phyloP scores from a whole-genome alignment of 768 basidiomycete genomes.

The Termitomyces sp. region DNA sequence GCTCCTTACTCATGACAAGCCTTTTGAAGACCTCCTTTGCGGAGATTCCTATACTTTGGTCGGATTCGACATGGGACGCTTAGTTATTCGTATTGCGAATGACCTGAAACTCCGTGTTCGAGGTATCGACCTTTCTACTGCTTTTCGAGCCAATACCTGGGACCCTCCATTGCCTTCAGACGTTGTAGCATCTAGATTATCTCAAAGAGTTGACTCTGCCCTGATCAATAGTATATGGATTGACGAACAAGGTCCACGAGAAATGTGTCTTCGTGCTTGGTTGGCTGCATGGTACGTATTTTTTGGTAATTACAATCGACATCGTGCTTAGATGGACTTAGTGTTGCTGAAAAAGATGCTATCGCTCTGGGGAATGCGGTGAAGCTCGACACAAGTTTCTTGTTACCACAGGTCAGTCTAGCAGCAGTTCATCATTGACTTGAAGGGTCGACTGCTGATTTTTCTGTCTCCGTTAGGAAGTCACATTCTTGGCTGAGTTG shows the following conservation, averaged over 20 bases:
- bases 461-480: conserved; percentile 19
- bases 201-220: conserved; percentile 5
- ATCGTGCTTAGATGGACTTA: conserved; percentile 5
- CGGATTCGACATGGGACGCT: conserved; percentile 30
- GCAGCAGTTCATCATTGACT: neutral
- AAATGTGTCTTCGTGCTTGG: conserved; percentile 34
- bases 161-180: conserved; percentile 20
- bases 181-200: conserved; percentile 17
- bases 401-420: conserved; percentile 16
- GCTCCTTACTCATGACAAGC: conserved; percentile 5
- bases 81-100: conserved; percentile 25
- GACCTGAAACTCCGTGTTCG: conserved; percentile 20
- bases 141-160: conserved; percentile 14
- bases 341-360: conserved; percentile 16
- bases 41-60: conserved; percentile 17
- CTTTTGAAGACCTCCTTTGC: conserved; percentile 14
- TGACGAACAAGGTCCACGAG: conserved; percentile 13
- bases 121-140: conserved; percentile 32
- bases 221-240: conserved; percentile 26
- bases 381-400: conserved; percentile 16
- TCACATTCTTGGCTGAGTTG: conserved; percentile 23
- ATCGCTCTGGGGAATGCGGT: conserved; percentile 1
- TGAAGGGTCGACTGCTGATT: neutral
- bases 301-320: neutral
- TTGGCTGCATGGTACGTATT: conserved; percentile 27